Evolutionary conservation across 2,329 filamentous ascomycete species (phyloP).

Genomic region (Zymoseptoria pseudotritici): DNA sequence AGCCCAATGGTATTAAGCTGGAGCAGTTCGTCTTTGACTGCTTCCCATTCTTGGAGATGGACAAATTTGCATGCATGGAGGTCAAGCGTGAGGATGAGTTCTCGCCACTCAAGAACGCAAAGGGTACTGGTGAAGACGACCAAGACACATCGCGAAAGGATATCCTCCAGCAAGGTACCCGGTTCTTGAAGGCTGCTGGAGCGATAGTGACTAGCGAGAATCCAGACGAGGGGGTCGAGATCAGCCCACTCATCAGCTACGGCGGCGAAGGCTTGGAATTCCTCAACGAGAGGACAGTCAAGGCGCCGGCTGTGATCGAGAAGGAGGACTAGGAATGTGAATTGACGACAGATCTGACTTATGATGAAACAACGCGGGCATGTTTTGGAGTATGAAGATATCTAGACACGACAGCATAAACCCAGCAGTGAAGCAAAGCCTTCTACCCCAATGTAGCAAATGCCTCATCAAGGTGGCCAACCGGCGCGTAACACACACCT

Average conservation of each 20-base stretch:
- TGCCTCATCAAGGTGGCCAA: background rate
- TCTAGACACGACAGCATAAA: background rate
- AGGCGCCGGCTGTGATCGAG: conserved; percentile 58
- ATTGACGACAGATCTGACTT: background rate
- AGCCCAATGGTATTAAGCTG: conserved; percentile 96
- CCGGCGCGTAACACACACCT: background rate
- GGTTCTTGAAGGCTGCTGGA: conserved; percentile 76
- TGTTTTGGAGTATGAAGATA: background rate
- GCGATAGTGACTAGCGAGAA: conserved; percentile 62
- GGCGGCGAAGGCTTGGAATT: conserved; percentile 58
- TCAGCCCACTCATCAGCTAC: conserved; percentile 91
- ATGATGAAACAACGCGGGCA: background rate
- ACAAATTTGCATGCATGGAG: conserved; percentile 92
- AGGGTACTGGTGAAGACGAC: conserved; percentile 82
- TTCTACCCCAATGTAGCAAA: background rate
- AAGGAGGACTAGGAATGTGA: conserved; percentile 36
- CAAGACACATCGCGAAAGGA: conserved; percentile 86
- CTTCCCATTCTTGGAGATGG: conserved; percentile 78
- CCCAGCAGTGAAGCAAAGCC: background rate
- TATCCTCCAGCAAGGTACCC: conserved; percentile 81
- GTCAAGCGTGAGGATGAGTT: conserved; percentile 97
- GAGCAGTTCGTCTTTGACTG: conserved; percentile 99
- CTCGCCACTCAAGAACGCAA: conserved; percentile 88
- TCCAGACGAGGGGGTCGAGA: conserved; percentile 65
- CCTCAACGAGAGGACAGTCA: conserved; percentile 52